These are phyloP conservation scores for Picocystis salinarum DNA, from an alignment of 139 green algal species.

Conservation along the genomic window DNA sequence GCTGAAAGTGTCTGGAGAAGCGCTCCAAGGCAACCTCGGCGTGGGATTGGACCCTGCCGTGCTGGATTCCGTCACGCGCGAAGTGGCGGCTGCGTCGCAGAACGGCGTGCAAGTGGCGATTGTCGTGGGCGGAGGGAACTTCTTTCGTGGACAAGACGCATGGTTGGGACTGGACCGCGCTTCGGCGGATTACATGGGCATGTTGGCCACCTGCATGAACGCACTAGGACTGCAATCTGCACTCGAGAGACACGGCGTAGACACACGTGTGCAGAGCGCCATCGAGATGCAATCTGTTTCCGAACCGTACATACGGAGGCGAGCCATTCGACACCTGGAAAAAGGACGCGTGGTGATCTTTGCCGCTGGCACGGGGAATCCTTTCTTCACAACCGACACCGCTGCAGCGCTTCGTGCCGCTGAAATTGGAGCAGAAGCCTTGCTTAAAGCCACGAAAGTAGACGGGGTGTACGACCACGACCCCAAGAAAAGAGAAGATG, in stretches of 20 bases:
- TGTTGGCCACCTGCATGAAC: constrained; percentile 98
- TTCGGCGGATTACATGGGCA: constrained; percentile 90
- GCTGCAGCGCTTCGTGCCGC: constrained; percentile 81
- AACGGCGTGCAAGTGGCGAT: constrained; percentile 60
- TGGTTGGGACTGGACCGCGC: constrained; percentile 70
- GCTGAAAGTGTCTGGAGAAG: constrained; percentile 84
- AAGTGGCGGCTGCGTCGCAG: constrained; percentile 44
- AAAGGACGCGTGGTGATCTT: constrained; percentile 90
- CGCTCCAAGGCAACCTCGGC: constrained; percentile 52
- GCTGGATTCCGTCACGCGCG: constrained; percentile 52
- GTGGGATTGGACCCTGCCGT: constrained; percentile 77
- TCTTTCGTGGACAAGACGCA: constrained; percentile 70
- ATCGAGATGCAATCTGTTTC: constrained; percentile 91
- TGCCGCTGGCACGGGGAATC: constrained; percentile 84
- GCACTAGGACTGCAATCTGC: constrained; percentile 63
- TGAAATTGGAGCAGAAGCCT: constrained; percentile 77
- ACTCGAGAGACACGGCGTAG: constrained; percentile 41
- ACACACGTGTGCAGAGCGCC: constrained; percentile 70
- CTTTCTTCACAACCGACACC: constrained; percentile 98
- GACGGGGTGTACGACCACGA: constrained; percentile 91
- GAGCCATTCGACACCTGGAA: constrained; percentile 85
- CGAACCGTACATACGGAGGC: constrained; percentile 89
- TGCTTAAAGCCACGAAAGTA: constrained; percentile 92
- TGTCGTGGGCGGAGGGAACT: constrained; percentile 92
- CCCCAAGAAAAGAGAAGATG: constrained; percentile 45